These are phyloP conservation scores for Neonectria hederae DNA, from an alignment of 2,329 filamentous ascomycete species.

Conservation along the genomic window DNA sequence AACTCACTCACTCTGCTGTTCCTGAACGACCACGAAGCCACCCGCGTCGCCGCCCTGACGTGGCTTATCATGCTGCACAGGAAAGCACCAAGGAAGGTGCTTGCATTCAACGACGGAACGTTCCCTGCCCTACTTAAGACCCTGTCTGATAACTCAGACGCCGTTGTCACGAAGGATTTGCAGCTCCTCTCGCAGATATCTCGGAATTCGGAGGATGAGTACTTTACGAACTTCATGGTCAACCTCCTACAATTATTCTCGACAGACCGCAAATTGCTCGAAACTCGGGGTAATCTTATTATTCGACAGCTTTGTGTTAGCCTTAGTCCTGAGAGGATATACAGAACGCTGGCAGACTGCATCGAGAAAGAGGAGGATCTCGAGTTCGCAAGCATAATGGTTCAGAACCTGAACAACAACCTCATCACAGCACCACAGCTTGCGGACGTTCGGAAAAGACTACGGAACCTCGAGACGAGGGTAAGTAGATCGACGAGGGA, in stretches of 20 bases:
- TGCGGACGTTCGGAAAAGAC: constrained; percentile 85
- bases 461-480: constrained; percentile 90
- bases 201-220: constrained; percentile 94
- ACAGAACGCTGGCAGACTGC: constrained; percentile 93
- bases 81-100: constrained; percentile 90
- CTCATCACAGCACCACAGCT: constrained; percentile 96
- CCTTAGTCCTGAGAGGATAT: constrained; percentile 93
- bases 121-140: constrained; percentile 97
- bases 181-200: constrained; percentile 96
- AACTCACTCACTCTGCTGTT: constrained; percentile 93
- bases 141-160: constrained; percentile 92
- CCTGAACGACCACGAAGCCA: constrained; percentile 95
- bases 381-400: constrained; percentile 99
- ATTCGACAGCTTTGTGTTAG: constrained; percentile 95
- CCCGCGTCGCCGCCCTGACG: constrained; percentile 88
- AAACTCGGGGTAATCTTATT: constrained; percentile 93
- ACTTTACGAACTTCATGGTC: constrained; percentile 98
- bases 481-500: constrained; percentile 50
- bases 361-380: constrained; percentile 98
- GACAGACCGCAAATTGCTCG: constrained; percentile 88
- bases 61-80: constrained; percentile 99
- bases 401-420: constrained; percentile 99
- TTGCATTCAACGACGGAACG: constrained; percentile 96
- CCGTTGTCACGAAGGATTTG: constrained; percentile 93
- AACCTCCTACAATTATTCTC: constrained; percentile 95